Conservation (phyloP, 2,329 filamentous ascomycete species). For the Meredithiella fracta region DNA sequence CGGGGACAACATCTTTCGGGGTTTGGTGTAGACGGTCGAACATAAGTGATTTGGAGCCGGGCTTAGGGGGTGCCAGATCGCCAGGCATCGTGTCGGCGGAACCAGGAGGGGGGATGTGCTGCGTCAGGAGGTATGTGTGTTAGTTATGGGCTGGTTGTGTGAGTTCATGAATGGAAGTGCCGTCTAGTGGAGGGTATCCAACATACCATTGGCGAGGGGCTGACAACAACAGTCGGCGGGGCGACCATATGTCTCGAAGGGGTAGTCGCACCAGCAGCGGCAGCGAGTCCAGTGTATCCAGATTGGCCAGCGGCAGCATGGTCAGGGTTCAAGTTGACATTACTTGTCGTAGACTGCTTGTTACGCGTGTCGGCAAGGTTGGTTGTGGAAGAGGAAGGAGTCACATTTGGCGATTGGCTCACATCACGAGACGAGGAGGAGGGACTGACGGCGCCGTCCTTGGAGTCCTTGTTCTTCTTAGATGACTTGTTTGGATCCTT, state of each 20-base stretch:
- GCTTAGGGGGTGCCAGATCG: constrained; percentile 85
- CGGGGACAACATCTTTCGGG: constrained; percentile 79
- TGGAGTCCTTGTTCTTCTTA: constrained; percentile 56
- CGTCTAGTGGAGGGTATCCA: background rate
- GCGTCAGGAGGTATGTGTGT: constrained; percentile 4
- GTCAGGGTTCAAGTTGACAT: constrained; percentile 18
- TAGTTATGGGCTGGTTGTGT: too few species aligned
- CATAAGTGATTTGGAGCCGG: constrained; percentile 72
- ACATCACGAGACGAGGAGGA: constrained; percentile 41
- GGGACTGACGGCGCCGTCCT: constrained; percentile 68
- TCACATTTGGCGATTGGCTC: constrained; percentile 47
- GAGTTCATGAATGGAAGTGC: background rate
- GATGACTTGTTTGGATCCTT: constrained; percentile 75
- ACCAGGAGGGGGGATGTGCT: constrained; percentile 87
- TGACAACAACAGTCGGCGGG: constrained; percentile 83
- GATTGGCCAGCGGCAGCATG: constrained; percentile 18
- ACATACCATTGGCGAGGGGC: constrained; percentile 79
- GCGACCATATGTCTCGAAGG: constrained; percentile 47
- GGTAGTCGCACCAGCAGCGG: constrained; percentile 34
- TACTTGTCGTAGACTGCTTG: constrained; percentile 37
- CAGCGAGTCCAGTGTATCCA: constrained; percentile 23
- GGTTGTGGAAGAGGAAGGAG: constrained; percentile 78
- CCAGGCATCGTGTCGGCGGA: constrained; percentile 96
- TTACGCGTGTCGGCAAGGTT: constrained; percentile 72
- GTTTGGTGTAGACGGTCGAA: constrained; percentile 84